Base-by-base conservation (phyloP, 2,329 filamentous ascomycete genomes). In the Pseudofabraea citricarpa region DNA sequence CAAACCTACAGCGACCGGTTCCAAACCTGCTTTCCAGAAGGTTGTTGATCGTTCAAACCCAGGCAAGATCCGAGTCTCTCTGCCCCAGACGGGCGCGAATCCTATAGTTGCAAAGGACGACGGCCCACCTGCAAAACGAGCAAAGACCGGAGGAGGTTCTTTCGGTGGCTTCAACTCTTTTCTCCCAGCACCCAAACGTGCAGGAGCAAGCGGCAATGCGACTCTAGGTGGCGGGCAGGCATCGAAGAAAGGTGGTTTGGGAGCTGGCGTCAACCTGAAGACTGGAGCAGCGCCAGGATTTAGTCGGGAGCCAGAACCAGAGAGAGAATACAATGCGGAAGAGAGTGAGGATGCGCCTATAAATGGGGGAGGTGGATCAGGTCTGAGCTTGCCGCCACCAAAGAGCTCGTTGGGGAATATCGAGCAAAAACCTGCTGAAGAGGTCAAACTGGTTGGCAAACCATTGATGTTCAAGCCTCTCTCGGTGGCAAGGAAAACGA, bases 401-500 rank as follows among this genome's bases (percentile, higher is more conserved):
- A 70, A 66, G 47, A 66, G 66, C 36, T 73, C 74, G n/a, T 67
- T 70, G 23, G 74, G 77, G 54, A 72, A 75, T 1, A 69, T 69
- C 10, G 74, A 75, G 32, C 73, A 79, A 56, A 57, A 80, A 56
- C 65, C 74, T 20, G 75, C 74, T n/a, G 71, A 77, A 2, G 79
- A 84, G 45, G 75, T 85, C 13, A 84, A 87, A 65, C 65, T 86
- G 12, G 77, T 83, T 2, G 87, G 86, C 16, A 93, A 90, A 55
- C 80, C 89, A 10, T 79, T 90, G 64, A 87, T 89, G 79, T 96
- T 97, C 64, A 86, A 83, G 60, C 91, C 91, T 3, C 70, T 96
- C 27, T 95, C 90, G 1, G 90, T 96, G 12, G 79, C 83, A 13
- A 77, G 87, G 48, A 88, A 85, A 50, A 74, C 81, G 22, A 78